A percentile compares a stretch with the other conserved stretches of the same genome.
Conservation (phyloP, 2,329 filamentous ascomycete species). For the Talaromyces marneffei region DNA sequence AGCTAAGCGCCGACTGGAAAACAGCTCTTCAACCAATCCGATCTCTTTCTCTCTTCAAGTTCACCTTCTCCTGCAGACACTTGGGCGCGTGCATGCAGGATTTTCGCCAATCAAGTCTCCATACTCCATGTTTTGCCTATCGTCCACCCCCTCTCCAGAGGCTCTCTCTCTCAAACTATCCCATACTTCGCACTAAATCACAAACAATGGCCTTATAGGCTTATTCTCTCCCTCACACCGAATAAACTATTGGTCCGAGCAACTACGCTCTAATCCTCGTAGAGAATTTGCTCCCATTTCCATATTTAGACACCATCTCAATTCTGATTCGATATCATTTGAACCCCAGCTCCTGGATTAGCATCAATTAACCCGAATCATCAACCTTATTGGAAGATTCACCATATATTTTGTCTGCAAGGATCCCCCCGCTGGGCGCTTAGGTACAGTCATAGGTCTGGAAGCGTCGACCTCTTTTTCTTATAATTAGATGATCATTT, state of each 20-base stretch:
- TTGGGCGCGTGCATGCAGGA: neutral
- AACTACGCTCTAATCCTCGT: neutral
- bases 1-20: constrained; percentile 1
- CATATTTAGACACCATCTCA: neutral
- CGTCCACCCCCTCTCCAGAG: neutral
- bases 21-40: neutral
- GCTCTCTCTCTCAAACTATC: neutral
- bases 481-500: constrained; percentile 10
- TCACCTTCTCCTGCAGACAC: neutral
- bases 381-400: neutral
- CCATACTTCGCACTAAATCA: neutral
- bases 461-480: neutral
- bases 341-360: neutral
- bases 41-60: neutral
- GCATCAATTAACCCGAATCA: neutral
- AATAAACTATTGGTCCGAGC: constrained; percentile 2
- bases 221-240: too few species aligned
- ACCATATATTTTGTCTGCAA: neutral
- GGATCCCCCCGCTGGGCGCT: neutral
- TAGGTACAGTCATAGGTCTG: neutral
- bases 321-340: neutral
- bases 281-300: neutral
- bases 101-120: neutral
- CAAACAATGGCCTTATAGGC: neutral
- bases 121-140: neutral